phyloP scores from a whole-genome alignment of 768 basidiomycete species.

The Lenzites betulinus region DNA sequence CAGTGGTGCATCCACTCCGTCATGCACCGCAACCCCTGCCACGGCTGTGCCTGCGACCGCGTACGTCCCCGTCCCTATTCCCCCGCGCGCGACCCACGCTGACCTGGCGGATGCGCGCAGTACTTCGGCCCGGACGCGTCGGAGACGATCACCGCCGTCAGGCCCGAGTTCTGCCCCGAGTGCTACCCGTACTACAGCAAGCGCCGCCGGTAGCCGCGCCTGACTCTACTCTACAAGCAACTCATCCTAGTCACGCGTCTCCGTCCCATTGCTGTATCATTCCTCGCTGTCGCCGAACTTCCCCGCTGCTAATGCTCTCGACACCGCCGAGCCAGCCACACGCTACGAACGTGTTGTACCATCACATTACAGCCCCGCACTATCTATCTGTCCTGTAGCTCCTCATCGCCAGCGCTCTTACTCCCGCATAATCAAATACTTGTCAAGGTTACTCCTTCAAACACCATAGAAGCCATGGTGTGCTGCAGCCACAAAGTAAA shows the following conservation, averaged over 20 bases:
- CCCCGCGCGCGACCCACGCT: neutral
- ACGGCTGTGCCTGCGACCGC: slow-evolving; percentile 46
- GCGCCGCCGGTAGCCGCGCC: slow-evolving; percentile 18
- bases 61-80: slow-evolving; percentile 32
- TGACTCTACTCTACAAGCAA: neutral
- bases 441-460: too few relatives aligned
- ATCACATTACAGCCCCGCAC: neutral
- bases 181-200: slow-evolving; percentile 34
- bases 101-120: slow-evolving; percentile 45
- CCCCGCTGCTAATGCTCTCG: neutral
- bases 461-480: too few relatives aligned
- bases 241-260: neutral
- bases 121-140: slow-evolving; percentile 70
- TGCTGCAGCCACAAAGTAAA: too few relatives aligned
- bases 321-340: neutral
- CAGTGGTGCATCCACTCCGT: slow-evolving; percentile 44
- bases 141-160: slow-evolving; percentile 57
- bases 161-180: slow-evolving; percentile 42
- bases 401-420: neutral
- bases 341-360: neutral
- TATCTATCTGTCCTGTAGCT: neutral
- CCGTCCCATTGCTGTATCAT: slow-evolving; percentile 1
- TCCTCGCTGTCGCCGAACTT: neutral
- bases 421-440: too few relatives aligned
- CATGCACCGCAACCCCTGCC: slow-evolving; percentile 43